Evolutionary conservation across 257 asterid species (phyloP).

Genomic region (Parsonsia alboflavescens): DNA sequence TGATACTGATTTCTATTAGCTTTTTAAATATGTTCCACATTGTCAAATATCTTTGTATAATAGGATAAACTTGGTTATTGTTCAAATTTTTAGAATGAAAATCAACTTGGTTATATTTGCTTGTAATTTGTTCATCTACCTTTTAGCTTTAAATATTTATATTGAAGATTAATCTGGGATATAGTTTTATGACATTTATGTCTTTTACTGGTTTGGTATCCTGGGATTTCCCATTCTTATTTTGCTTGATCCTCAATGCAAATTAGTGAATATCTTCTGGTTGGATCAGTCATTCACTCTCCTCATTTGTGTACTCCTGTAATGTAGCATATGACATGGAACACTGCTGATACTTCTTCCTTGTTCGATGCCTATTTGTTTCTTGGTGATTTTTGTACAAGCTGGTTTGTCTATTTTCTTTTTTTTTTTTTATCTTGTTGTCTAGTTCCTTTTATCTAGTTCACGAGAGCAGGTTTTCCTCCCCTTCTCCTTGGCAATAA

Average conservation of each 20-base stretch:
- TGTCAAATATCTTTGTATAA: constrained; percentile 41
- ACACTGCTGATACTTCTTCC: background rate
- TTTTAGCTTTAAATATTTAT: constrained; percentile 2
- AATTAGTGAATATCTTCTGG: background rate
- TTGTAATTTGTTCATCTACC: constrained; percentile 15
- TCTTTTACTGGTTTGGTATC: background rate
- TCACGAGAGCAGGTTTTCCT: too few relatives aligned
- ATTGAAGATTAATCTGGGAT: constrained; percentile 15
- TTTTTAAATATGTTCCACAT: constrained; percentile 18
- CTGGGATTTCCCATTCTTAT: background rate
- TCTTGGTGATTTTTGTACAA: background rate
- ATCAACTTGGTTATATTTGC: constrained; percentile 15
- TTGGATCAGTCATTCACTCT: constrained; percentile 3
- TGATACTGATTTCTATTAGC: constrained; percentile 23
- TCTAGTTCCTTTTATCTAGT: background rate
- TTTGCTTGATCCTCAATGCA: background rate
- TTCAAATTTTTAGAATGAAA: constrained; percentile 14
- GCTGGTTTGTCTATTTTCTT: background rate
- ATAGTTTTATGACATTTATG: constrained; percentile 1
- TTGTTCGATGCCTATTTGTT: background rate
- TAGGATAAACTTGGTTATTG: constrained; percentile 19
- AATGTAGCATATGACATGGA: background rate
- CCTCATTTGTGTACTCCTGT: background rate
- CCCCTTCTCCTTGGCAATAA: background rate
- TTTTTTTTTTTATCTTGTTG: background rate